Evolutionary conservation across 306 rosid genomes (phyloP), one percentile per base, ranked within the genome.

Genomic region (Vigna radiata): DNA sequence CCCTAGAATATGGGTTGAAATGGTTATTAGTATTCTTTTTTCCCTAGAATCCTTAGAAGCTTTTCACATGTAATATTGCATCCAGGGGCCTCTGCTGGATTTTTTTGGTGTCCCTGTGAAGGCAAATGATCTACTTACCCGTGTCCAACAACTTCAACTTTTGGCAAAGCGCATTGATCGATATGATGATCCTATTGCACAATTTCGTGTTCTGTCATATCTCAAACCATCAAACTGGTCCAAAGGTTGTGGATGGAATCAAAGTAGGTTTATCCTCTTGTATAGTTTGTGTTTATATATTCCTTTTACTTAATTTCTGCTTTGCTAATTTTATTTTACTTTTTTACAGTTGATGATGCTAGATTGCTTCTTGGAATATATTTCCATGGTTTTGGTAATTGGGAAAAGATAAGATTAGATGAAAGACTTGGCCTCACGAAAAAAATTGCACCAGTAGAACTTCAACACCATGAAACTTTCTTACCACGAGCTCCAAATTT

Each of bases 231-330:
- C 99, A 79, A 96, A 91, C 79, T 96, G 99, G 99, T 93, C 99
- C 7, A 96, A 96, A 87, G 99, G 99, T 68, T 96, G 99, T 75
- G 99, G 99, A 67, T 96, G 99, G 99, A 96, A 96, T 89, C 98
- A 89, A 78, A 80, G 99, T 96, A 96, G 54, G 99, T 88, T 74
- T 79, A 68, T 66, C 83, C 70, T 43, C 82, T 70, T 36, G n/a
- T 31, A 60, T 21, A 48, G 71, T 75, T 75, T 62, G 17, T 77
- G 19, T 69, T 25, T 36, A 23, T 86, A 36, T 70, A 53, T 68
- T 47, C 50, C 37, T 15, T 10, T 41, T 25, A 53, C 31, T 59
- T 75, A 36, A 29, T 75, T 72, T 27, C 66, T 83, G 11, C 36
- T 64, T 36, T 71, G 82, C 65, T 77, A 76, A 80, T 75, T 64